Conservation (phyloP, 2,329 filamentous ascomycete genomes). For the Diaporthe longicolla region DNA sequence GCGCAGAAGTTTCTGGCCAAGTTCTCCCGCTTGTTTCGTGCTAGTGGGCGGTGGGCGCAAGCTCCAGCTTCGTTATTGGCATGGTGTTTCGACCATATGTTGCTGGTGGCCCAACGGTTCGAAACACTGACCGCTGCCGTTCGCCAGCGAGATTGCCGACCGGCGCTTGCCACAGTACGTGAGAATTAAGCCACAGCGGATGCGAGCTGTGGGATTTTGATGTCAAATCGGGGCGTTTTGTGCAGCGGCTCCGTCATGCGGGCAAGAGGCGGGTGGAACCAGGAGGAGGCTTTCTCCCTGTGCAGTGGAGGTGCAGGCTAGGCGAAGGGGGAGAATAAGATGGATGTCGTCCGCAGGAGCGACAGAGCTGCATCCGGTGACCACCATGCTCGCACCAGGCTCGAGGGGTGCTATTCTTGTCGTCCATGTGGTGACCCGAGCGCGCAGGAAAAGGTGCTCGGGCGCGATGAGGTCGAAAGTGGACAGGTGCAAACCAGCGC, state of each 20-base stretch:
- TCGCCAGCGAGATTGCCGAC: slow-evolving; percentile 34
- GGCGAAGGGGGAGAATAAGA: slow-evolving; percentile 21
- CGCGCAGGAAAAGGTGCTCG: slow-evolving; percentile 23
- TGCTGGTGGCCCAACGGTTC: slow-evolving; percentile 12
- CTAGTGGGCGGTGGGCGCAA: slow-evolving; percentile 36
- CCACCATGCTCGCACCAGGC: slow-evolving; percentile 2
- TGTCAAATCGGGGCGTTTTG: slow-evolving; percentile 11
- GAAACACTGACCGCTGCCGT: slow-evolving; percentile 27
- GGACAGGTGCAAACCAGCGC: slow-evolving; percentile 29
- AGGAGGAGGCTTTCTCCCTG: slow-evolving; percentile 14
- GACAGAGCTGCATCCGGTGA: slow-evolving; percentile 26
- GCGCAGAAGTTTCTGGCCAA: slow-evolving; percentile 35
- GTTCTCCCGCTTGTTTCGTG: slow-evolving; percentile 37
- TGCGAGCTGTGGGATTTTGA: slow-evolving; percentile 12
- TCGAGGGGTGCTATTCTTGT: slow-evolving; percentile 36
- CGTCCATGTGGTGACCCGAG: slow-evolving; percentile 9
- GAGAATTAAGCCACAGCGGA: slow-evolving; percentile 8
- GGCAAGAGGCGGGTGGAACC: slow-evolving; percentile 11
- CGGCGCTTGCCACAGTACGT: slow-evolving; percentile 22
- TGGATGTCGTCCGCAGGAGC: slow-evolving; percentile 18
- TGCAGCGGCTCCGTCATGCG: slow-evolving; percentile 22
- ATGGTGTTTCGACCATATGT: slow-evolving; percentile 37
- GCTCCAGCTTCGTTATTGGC: slow-evolving; percentile 37
- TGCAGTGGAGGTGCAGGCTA: slow-evolving; percentile 12
- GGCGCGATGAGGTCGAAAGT: slow-evolving; percentile 38